Percentiles rank a stretch among this genome's conserved stretches.
Conservation (phyloP, 1,284 basidiomycete genomes). For the Cryptococcus sp. region DNA sequence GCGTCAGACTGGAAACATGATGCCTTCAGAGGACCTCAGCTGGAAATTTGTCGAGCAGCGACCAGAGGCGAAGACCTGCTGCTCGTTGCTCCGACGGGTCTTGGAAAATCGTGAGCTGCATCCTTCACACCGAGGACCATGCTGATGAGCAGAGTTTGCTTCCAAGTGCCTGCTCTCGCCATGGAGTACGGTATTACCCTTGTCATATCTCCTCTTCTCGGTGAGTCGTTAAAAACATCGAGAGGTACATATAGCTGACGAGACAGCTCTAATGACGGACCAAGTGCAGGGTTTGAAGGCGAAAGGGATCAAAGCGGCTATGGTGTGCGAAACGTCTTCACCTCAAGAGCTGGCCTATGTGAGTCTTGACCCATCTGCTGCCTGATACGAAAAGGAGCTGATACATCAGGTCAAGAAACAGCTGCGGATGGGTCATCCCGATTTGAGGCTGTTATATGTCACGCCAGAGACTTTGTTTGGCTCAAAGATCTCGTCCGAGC, state of each 20-base stretch:
- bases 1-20: conserved; percentile 65
- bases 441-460: conserved; percentile 63
- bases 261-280: conserved; percentile 74
- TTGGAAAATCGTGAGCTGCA: conserved; percentile 65
- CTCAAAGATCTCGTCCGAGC: conserved; percentile 53
- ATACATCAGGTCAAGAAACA: conserved; percentile 57
- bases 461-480: conserved; percentile 70
- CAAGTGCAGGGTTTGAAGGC: conserved; percentile 62
- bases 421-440: conserved; percentile 57
- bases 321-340: conserved; percentile 63
- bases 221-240: conserved; percentile 46
- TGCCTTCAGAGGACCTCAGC: conserved; percentile 67
- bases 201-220: conserved; percentile 70
- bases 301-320: conserved; percentile 56
- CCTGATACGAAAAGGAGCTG: background rate
- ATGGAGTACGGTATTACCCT: conserved; percentile 67
- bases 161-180: conserved; percentile 75
- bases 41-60: conserved; percentile 65
- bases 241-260: background rate
- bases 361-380: conserved; percentile 6
- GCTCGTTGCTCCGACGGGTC: conserved; percentile 81
- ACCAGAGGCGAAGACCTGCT: conserved; percentile 64
- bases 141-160: conserved; percentile 58
- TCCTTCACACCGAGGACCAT: background rate
- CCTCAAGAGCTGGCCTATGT: conserved; percentile 56